Evolutionary conservation across 164 flowering plant species (phyloP).

Genomic region (Chimonanthus praecox): DNA sequence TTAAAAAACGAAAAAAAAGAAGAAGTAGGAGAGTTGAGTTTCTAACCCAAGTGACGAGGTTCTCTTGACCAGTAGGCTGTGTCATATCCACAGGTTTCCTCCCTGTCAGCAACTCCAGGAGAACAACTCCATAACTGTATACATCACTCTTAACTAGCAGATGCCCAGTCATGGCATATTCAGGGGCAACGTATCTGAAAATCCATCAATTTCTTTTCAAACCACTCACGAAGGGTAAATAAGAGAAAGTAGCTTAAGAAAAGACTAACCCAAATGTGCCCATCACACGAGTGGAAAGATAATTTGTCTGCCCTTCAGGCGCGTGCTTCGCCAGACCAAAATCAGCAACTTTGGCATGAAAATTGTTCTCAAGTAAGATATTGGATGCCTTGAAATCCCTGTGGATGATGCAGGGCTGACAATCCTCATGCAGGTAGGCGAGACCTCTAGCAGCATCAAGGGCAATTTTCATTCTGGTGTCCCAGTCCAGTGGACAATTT

Average conservation of each 20-base stretch:
- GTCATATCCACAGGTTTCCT: constrained; percentile 96
- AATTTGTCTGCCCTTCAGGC: constrained; percentile 83
- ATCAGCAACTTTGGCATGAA: constrained; percentile 94
- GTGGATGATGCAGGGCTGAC: constrained; percentile 95
- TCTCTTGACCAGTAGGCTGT: constrained; percentile 94
- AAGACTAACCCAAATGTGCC: constrained; percentile 90
- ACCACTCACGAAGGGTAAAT: not conserved
- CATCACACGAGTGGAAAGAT: constrained; percentile 94
- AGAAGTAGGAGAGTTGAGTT: constrained; percentile 4
- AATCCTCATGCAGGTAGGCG: constrained; percentile 95
- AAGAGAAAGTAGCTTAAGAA: constrained; percentile 1
- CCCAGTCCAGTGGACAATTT: constrained; percentile 92
- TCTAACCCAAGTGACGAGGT: constrained; percentile 97
- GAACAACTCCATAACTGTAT: constrained; percentile 96
- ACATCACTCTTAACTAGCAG: constrained; percentile 96
- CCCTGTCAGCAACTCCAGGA: constrained; percentile 91
- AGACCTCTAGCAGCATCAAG: constrained; percentile 99
- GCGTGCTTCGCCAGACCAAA: constrained; percentile 98
- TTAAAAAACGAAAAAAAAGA: not conserved
- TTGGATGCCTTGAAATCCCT: constrained; percentile 98
- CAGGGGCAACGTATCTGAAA: constrained; percentile 94
- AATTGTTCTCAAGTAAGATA: constrained; percentile 87
- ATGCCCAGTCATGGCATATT: constrained; percentile 99
- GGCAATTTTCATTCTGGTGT: constrained; percentile 96
- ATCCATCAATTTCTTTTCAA: constrained; percentile 10